Percentiles rank a stretch among this genome's conserved stretches.
phyloP scores from a whole-genome alignment of 2,329 filamentous ascomycete species.

The Epichloe coenophiala region DNA sequence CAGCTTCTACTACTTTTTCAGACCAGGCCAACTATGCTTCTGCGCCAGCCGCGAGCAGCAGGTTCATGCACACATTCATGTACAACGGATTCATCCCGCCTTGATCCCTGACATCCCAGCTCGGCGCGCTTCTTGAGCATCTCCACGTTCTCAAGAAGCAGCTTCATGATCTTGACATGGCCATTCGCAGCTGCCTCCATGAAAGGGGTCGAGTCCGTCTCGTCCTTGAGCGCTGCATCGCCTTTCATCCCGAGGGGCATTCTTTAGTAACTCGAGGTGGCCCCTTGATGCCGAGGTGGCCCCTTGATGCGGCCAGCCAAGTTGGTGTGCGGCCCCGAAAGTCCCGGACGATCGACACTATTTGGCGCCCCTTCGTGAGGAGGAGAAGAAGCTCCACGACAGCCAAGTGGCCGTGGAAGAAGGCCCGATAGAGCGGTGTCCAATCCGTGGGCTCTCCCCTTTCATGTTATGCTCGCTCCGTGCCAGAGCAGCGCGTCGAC shows the following conservation, averaged over 20 bases:
- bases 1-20: no score
- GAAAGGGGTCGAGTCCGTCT: neutral
- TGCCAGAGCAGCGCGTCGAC: neutral
- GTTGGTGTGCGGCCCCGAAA: neutral
- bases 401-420: neutral
- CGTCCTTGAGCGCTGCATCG: neutral
- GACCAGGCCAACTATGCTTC: no score
- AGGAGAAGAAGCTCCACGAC: neutral
- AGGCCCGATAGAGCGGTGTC: neutral
- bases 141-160: neutral
- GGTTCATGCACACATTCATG: neutral
- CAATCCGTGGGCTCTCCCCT: neutral
- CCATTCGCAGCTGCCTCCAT: neutral
- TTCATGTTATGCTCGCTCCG: neutral
- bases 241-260: neutral
- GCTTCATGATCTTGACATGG: neutral
- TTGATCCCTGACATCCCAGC: neutral
- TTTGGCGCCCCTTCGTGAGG: neutral
- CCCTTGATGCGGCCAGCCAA: neutral
- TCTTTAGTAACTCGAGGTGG: no score
- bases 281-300: no score
- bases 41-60: neutral
- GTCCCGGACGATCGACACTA: neutral
- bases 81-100: neutral
- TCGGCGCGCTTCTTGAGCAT: neutral